Evolutionary conservation across 2,329 filamentous ascomycete genomes (phyloP), one percentile per base, ranked within the genome.

Genomic region (Venturiaceae sp.): DNA sequence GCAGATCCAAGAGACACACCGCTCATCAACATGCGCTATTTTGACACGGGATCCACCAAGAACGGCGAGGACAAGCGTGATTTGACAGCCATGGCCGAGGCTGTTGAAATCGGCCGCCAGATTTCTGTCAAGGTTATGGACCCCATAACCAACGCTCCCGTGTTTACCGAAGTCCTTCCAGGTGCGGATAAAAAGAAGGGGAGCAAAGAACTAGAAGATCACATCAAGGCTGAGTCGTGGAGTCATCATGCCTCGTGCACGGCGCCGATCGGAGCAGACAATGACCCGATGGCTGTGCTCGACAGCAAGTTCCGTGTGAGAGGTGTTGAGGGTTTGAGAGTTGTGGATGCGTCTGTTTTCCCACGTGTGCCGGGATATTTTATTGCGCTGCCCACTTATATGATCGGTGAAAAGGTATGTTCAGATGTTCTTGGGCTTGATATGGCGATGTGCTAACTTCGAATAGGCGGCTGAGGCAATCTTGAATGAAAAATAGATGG

Each of bases 1-100:
- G 71, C 79, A 0, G 80, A 89, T 65, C 85, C 86, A 0, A 79
- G 81, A 0, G 85, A 88, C 57, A 73, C 77, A 2, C 86, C 87
- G 0, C 68, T 79, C 5, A 86, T 89, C 63, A 65, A 63, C 11
- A 71, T 68, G 67, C 70, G 71, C 68, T 72, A 70, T 66, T 72
- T 72, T 61, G 69, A 71, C 58, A 68, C 74, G 0, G 80, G 80
- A 19, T 16, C 14, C 44, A 50, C 14, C 9, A 23, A 9, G 9
- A 26, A 16, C 16, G 44, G 23, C 44, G 44, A 9, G 9, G 72
- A 75, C 33, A 76, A 82, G 52, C 65, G 81, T 7, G 78, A 83
- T 62, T 69, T 80, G 6, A 64, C 73, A 52, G 81, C 83, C 0
- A 63, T 84, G 16, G 72, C 75, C 33, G 83, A 87, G 64, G 81